Conservation (phyloP, 2,329 filamentous ascomycete species). For the Chrysosporium keratinophilum region DNA sequence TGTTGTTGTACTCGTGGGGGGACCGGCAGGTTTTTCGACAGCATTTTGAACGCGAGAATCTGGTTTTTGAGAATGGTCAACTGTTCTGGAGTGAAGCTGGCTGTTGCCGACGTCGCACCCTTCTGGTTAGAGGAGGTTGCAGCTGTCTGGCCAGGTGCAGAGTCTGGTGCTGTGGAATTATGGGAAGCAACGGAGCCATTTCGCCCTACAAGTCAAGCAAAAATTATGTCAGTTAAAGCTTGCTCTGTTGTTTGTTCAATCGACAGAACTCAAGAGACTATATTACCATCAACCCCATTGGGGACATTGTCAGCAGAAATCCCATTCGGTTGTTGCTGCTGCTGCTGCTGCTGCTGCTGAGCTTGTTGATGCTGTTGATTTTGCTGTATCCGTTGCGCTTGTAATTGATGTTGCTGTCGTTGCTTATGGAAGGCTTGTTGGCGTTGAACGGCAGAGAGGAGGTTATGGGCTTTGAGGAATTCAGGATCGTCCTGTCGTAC, state of each 20-base stretch:
- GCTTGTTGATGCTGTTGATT: conserved; percentile 39
- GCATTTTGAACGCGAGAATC: conserved; percentile 80
- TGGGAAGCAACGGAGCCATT: conserved; percentile 26
- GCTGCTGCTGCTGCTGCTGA: conserved; percentile 27
- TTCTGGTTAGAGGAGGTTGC: conserved; percentile 21
- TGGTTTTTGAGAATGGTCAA: conserved; percentile 69
- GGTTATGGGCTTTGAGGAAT: conserved; percentile 68
- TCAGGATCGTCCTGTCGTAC: conserved; percentile 76
- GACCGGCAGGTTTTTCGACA: conserved; percentile 78
- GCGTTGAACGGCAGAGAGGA: conserved; percentile 61
- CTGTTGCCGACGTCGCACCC: conserved; percentile 27
- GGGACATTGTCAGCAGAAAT: conserved; percentile 23
- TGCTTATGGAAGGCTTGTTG: conserved; percentile 50
- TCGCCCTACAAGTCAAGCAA: conserved; percentile 23
- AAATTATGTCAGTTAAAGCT: conserved; percentile 6
- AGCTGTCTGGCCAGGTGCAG: conserved; percentile 17
- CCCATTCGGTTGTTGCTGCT: conserved; percentile 35
- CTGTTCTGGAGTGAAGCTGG: conserved; percentile 68
- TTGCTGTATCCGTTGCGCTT: conserved; percentile 36
- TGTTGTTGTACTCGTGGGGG: conserved; percentile 69
- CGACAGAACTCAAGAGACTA: background rate
- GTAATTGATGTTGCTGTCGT: conserved; percentile 39
- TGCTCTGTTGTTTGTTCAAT: background rate
- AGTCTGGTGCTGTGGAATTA: conserved; percentile 22
- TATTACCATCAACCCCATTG: conserved; percentile 37